Conservation (phyloP, 148 eudicot genomes). For the Hydrangea macrophylla region DNA sequence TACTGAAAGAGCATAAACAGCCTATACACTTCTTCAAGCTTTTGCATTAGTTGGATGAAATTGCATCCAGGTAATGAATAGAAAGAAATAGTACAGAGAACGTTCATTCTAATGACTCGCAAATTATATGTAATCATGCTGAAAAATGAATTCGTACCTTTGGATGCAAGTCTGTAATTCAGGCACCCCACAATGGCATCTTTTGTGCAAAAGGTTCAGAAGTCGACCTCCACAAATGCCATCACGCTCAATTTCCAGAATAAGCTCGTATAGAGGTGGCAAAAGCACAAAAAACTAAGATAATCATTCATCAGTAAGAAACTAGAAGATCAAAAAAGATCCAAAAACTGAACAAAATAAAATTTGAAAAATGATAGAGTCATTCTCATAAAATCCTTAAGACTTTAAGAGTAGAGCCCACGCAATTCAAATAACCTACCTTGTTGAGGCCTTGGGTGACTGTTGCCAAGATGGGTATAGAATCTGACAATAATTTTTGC, state of each 20-base stretch:
- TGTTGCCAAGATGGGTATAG: constrained; percentile 76
- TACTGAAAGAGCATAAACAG: neutral
- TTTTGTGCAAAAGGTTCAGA: constrained; percentile 80
- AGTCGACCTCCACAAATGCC: constrained; percentile 76
- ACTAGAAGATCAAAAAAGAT: constrained; percentile 7
- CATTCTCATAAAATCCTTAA: too few species aligned
- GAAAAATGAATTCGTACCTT: constrained; percentile 40
- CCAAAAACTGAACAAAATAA: neutral
- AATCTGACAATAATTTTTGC: constrained; percentile 87
- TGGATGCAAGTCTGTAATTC: constrained; percentile 91
- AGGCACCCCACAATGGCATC: constrained; percentile 98
- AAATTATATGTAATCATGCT: neutral
- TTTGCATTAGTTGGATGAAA: neutral
- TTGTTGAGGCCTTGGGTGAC: constrained; percentile 92
- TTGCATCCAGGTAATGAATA: too few species aligned
- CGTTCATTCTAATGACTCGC: neutral
- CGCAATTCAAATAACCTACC: constrained; percentile 36
- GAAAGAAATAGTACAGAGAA: neutral
- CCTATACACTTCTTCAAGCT: neutral
- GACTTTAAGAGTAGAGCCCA: neutral
- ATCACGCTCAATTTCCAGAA: constrained; percentile 86
- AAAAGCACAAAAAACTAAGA: constrained; percentile 82
- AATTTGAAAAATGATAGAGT: too few species aligned
- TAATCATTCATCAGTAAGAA: constrained; percentile 24
- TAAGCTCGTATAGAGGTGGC: constrained; percentile 88